Percentiles rank a stretch among this genome's conserved stretches.
phyloP scores from a whole-genome alignment of 495 filamentous ascomycete genomes.

The Talaromyces adpressus region DNA sequence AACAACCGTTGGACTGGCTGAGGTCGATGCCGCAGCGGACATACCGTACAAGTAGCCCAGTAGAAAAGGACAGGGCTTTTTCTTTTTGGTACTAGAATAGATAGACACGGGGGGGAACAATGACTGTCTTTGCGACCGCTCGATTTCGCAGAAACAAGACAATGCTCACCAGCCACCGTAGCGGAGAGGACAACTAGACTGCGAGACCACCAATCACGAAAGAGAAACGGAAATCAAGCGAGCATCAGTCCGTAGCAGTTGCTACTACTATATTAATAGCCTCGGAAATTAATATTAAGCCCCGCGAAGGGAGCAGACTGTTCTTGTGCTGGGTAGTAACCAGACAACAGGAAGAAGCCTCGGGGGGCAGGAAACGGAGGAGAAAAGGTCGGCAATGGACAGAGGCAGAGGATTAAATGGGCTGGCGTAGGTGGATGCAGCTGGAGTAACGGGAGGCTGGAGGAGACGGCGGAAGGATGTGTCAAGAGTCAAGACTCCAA shows the following conservation, averaged over 20 bases:
- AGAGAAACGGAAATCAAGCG: neutral
- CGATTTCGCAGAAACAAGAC: neutral
- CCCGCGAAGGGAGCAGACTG: neutral
- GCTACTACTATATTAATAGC: neutral
- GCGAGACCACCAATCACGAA: neutral
- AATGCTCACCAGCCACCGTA: neutral
- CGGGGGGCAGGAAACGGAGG: neutral
- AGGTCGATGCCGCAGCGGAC: constrained; percentile 42
- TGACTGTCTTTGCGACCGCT: neutral
- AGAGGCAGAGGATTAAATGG: neutral
- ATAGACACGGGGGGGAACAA: neutral
- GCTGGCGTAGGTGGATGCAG: neutral
- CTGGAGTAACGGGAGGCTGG: neutral
- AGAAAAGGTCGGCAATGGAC: neutral
- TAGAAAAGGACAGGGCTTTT: neutral
- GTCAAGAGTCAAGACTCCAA: neutral
- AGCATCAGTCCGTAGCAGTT: neutral
- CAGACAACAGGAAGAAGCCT: neutral
- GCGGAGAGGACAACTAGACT: neutral
- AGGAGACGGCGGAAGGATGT: neutral
- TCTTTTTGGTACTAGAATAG: neutral
- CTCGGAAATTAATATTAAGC: neutral
- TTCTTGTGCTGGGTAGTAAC: neutral
- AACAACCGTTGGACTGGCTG: constrained; percentile 37
- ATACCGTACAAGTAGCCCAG: constrained; percentile 21